Percentiles rank a stretch among this genome's conserved stretches.
phyloP scores from a whole-genome alignment of 2,329 filamentous ascomycete species.

The Verticillium klebahnii region DNA sequence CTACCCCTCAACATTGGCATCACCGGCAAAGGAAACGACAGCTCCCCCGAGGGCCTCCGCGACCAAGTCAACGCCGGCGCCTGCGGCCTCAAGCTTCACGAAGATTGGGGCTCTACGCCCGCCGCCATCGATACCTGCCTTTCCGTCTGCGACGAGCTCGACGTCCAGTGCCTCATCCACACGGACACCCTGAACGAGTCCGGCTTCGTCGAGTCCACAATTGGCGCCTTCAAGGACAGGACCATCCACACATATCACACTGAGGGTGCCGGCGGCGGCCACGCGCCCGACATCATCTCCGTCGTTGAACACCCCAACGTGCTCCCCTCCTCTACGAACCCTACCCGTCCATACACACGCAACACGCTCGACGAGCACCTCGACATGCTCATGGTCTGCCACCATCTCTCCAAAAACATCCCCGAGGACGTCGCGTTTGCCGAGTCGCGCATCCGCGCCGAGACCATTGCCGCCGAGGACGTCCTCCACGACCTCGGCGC shows the following conservation, averaged over 20 bases:
- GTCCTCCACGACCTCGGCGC: slow-evolving; percentile 92
- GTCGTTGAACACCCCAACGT: slow-evolving; percentile 89
- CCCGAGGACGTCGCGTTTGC: slow-evolving; percentile 95
- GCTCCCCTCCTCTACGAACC: slow-evolving; percentile 86
- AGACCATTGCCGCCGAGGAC: slow-evolving; percentile 95
- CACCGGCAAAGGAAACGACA: slow-evolving; percentile 92
- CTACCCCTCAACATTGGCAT: slow-evolving; percentile 86
- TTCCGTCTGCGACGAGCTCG: slow-evolving; percentile 79
- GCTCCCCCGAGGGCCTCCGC: slow-evolving; percentile 61
- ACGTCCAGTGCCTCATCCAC: slow-evolving; percentile 91
- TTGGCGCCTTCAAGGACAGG: slow-evolving; percentile 77
- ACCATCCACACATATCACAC: slow-evolving; percentile 97
- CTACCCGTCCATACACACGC: slow-evolving; percentile 81
- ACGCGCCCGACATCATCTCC: slow-evolving; percentile 92
- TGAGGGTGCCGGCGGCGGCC: slow-evolving; percentile 89
- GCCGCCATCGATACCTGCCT: slow-evolving; percentile 88
- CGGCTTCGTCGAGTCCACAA: slow-evolving; percentile 91
- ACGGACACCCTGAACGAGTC: slow-evolving; percentile 96
- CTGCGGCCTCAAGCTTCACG: slow-evolving; percentile 88
- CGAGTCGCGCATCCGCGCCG: slow-evolving; percentile 87
- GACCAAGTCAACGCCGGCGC: slow-evolving; percentile 82
- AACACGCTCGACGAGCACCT: slow-evolving; percentile 96
- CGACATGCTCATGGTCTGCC: slow-evolving; percentile 98
- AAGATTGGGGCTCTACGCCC: slow-evolving; percentile 92
- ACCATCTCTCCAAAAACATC: slow-evolving; percentile 88